Percentiles rank a stretch among this genome's conserved stretches.
Conservation (phyloP, 2,329 filamentous ascomycete genomes). For the Aspergillus sclerotialis region DNA sequence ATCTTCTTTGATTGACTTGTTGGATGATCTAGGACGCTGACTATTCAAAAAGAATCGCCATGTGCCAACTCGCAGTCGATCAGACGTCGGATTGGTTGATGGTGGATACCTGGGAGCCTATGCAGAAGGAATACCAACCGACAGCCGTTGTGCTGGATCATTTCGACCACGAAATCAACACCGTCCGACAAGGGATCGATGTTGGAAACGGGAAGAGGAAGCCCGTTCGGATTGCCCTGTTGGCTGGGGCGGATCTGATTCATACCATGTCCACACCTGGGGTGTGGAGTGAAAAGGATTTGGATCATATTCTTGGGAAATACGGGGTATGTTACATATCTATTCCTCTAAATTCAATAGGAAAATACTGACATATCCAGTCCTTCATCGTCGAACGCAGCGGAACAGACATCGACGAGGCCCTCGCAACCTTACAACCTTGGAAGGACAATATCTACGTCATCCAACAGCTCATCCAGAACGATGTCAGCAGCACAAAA, state of each 20-base stretch:
- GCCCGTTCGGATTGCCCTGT: conserved; percentile 66
- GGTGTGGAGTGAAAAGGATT: conserved; percentile 77
- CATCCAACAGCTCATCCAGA: conserved; percentile 80
- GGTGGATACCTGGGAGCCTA: conserved; percentile 86
- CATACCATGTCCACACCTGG: conserved; percentile 64
- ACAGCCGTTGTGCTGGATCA: conserved; percentile 87
- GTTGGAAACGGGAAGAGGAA: conserved; percentile 58
- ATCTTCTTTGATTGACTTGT: conserved; percentile 11
- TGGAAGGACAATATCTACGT: conserved; percentile 85
- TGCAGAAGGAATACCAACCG: conserved; percentile 75
- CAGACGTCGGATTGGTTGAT: conserved; percentile 72
- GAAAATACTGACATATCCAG: conserved; percentile 15
- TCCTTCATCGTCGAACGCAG: conserved; percentile 82
- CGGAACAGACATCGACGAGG: conserved; percentile 83
- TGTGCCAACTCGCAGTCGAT: conserved; percentile 74
- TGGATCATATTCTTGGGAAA: conserved; percentile 78
- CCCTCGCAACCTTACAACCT: conserved; percentile 69
- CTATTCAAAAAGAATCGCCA: conserved; percentile 53
- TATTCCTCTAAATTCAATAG: too few relatives aligned
- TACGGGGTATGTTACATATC: conserved; percentile 52
- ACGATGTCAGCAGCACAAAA: conserved; percentile 75
- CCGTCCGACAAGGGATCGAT: conserved; percentile 65
- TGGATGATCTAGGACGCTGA: background rate
- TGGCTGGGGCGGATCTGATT: conserved; percentile 72
- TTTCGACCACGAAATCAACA: conserved; percentile 84